These are phyloP conservation scores for Beauveria australis DNA, from an alignment of 2,329 filamentous ascomycete species.

Conservation along the genomic window DNA sequence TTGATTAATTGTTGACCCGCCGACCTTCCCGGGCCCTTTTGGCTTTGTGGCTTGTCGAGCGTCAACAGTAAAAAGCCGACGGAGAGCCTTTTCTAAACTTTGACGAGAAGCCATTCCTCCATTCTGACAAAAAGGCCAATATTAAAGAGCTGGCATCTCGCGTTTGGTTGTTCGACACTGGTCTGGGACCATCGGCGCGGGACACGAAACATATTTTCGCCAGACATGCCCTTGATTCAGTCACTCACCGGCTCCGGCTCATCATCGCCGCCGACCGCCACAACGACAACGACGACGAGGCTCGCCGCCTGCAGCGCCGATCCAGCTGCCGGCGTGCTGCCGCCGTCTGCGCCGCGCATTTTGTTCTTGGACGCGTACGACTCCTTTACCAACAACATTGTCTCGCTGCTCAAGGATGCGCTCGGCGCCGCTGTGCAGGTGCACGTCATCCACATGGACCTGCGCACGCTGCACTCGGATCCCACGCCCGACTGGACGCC, in stretches of 20 bases:
- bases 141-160: not conserved
- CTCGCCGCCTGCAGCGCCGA: not conserved
- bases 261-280: slow-evolving; percentile 2
- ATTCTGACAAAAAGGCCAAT: no score
- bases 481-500: slow-evolving; percentile 34
- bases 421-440: slow-evolving; percentile 59
- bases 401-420: slow-evolving; percentile 65
- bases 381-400: slow-evolving; percentile 93
- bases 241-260: slow-evolving; percentile 1
- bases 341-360: slow-evolving; percentile 37
- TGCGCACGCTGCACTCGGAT: slow-evolving; percentile 59
- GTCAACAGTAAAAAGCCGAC: not conserved
- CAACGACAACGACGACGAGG: not conserved
- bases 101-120: no score
- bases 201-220: not conserved
- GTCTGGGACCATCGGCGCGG: not conserved
- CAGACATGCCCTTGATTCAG: slow-evolving; percentile 9
- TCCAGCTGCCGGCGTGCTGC: not conserved
- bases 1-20: not conserved
- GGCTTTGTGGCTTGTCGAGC: slow-evolving; percentile 5
- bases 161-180: not conserved
- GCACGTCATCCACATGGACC: slow-evolving; percentile 28
- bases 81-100: not conserved
- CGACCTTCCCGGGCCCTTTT: not conserved
- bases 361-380: slow-evolving; percentile 95